Conservation (phyloP, 1,284 basidiomycete genomes). For the Malassezia caprae region DNA sequence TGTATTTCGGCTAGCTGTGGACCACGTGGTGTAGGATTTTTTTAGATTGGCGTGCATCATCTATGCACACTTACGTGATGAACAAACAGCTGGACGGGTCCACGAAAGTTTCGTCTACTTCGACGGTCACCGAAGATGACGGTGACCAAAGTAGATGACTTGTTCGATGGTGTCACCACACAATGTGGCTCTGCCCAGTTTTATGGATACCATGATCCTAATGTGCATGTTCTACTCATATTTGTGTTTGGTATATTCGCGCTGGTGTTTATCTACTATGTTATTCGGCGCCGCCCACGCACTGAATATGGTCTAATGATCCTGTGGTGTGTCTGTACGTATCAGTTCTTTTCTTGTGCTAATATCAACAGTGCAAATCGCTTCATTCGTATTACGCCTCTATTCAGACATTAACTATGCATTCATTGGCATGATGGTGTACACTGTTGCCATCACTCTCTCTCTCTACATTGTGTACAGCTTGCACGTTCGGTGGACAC, state of each 20-base stretch:
- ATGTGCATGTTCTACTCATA: slow-evolving; percentile 8
- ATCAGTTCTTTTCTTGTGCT: background rate
- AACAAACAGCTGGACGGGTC: background rate
- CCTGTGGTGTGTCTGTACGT: background rate
- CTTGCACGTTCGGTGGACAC: slow-evolving; percentile 9
- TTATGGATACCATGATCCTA: slow-evolving; percentile 17
- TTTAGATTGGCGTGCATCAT: background rate
- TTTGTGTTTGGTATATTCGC: slow-evolving; percentile 16
- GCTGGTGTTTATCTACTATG: slow-evolving; percentile 10
- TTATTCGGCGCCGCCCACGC: slow-evolving; percentile 2
- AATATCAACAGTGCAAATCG: background rate
- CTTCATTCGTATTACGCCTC: slow-evolving; percentile 6
- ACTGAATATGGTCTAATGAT: slow-evolving; percentile 7
- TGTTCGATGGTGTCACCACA: background rate
- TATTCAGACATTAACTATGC: slow-evolving; percentile 9
- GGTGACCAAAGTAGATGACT: background rate
- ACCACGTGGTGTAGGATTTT: background rate
- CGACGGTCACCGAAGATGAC: background rate
- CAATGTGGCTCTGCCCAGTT: background rate
- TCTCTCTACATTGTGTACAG: slow-evolving; percentile 8
- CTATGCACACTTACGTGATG: background rate
- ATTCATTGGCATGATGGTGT: slow-evolving; percentile 7
- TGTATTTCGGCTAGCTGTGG: slow-evolving; percentile 34
- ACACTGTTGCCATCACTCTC: slow-evolving; percentile 3
- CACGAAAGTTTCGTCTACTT: background rate